Base-by-base conservation (phyloP, 805 yeast species). In the Yarrowia sp. region DNA sequence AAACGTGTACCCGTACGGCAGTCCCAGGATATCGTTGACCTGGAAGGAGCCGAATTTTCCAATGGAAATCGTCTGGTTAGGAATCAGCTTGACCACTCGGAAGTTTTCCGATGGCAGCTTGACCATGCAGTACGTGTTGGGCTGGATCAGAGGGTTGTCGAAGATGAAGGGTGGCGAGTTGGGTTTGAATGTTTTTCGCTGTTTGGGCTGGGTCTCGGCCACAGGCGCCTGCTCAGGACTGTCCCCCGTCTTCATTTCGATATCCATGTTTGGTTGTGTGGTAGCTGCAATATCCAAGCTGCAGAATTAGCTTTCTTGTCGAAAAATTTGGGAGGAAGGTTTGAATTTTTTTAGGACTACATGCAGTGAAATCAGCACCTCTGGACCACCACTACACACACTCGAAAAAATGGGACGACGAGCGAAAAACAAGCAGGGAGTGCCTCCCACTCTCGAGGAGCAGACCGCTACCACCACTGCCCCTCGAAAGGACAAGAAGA, bases 41-140 rank as follows among this genome's bases (percentile, higher is more conserved):
- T 81, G 77, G 74, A 95, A 95, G 0, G 88, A 80, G 17, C 99
- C 99, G 75, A 93, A 95, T 74, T 95, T 93, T 1, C 99, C 99
- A 68, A 95, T 80, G 65, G 85, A 84, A 17, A 95, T 81, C 10
- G 82, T 74, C 0, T 87, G 85, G 36, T 83, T 85, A 3, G 83
- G 80, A 58, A 80, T 81, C 66, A 92, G 77, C 69, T 86, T 84
- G n/a, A 88, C 85, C 43, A 92, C 81, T 73, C 90, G 87, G 71
- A 86, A 74, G 65, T 89, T 88, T 62, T 86, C 89, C 1, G 97
- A 90, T 0, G 98, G 98, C 66, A 92, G 79, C 64, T 88, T 82
- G 41, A 95, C 74, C 70, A 93, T 75, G 9, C 84, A 90, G 75
- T 80, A 81, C 66, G 84, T 84, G 67, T 81, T 75, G 17, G 81